Evolutionary conservation across 352 stramenopile species (phyloP).

Genomic region (Globisporangium lucens): DNA sequence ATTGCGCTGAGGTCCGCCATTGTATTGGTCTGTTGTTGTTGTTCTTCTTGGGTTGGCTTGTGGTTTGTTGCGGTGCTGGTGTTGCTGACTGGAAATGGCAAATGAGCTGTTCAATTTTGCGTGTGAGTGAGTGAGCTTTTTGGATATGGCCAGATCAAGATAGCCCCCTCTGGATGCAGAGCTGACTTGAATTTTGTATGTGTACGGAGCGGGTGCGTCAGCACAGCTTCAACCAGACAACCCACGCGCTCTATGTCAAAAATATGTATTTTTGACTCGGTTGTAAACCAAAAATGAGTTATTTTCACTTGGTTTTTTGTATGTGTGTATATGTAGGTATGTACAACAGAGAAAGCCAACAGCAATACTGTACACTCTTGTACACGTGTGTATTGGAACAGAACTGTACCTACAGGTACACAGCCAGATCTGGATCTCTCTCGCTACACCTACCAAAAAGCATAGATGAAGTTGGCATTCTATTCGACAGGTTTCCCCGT

Average conservation of each 20-base stretch:
- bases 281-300: no score
- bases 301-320: no score
- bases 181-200: conserved; percentile 9
- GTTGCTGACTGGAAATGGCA: background rate
- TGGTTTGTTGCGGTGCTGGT: background rate
- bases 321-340: no score
- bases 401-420: no score
- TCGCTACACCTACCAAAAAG: background rate
- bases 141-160: background rate
- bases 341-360: no score
- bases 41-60: background rate
- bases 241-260: conserved; percentile 1
- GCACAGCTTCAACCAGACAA: conserved; percentile 15
- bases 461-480: background rate
- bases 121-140: background rate
- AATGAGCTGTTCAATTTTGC: background rate
- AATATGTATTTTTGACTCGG: background rate
- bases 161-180: background rate
- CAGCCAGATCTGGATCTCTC: no score
- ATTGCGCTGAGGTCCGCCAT: conserved; percentile 77
- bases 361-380: no score
- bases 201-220: background rate
- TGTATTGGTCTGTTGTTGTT: background rate
- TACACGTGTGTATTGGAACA: no score
- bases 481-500: background rate